Percentiles rank a stretch among this genome's conserved stretches.
These are phyloP conservation scores for Colletotrichum sp. DNA, from an alignment of 2,329 filamentous ascomycete species.

Conservation along the genomic window DNA sequence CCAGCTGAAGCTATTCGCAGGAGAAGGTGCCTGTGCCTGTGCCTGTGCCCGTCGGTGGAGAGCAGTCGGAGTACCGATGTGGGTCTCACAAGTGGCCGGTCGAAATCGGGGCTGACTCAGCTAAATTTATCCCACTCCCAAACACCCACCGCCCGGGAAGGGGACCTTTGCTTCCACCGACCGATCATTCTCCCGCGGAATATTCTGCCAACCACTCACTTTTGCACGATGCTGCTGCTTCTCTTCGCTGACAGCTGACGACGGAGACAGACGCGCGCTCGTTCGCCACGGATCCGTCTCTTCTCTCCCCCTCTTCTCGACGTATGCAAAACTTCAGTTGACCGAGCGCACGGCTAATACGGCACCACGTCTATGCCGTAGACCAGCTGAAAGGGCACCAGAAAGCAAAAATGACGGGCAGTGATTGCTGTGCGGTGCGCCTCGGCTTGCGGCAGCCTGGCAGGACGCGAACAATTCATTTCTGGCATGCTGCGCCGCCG, in stretches of 20 bases:
- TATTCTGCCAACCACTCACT: neutral
- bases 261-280: neutral
- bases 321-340: neutral
- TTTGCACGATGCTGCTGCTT: constrained; percentile 13
- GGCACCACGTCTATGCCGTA: neutral
- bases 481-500: neutral
- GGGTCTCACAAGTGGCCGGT: neutral
- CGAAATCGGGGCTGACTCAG: constrained; percentile 3
- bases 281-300: neutral
- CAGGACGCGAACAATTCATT: neutral
- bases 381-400: neutral
- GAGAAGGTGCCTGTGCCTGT: neutral
- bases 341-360: constrained; percentile 6
- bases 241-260: neutral
- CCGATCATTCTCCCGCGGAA: neutral
- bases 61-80: neutral
- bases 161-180: neutral
- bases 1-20: constrained; percentile 14
- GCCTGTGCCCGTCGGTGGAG: neutral
- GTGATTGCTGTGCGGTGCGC: neutral
- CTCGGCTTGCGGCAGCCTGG: neutral
- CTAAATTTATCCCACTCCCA: neutral
- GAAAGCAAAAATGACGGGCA: neutral
- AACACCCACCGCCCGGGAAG: neutral
- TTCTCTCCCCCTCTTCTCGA: neutral